Evolutionary conservation across 257 asterid genomes (phyloP).

Genomic region (Solanum corneliomulleri): DNA sequence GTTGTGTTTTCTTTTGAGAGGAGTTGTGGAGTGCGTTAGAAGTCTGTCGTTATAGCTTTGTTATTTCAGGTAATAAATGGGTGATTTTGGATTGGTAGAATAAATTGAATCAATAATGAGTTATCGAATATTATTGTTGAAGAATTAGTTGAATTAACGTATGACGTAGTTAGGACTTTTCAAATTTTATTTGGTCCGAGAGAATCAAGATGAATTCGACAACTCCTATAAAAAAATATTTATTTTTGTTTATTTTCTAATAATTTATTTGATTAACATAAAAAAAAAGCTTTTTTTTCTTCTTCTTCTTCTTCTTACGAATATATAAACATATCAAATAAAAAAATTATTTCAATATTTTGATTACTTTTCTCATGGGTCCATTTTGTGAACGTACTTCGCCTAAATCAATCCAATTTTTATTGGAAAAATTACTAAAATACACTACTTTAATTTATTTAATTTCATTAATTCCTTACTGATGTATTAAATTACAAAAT

Average conservation of each 20-base stretch:
- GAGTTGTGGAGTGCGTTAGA: too few relatives aligned
- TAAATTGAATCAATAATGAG: background rate
- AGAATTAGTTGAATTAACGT: background rate
- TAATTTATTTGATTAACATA: background rate
- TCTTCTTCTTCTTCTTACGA: too few relatives aligned
- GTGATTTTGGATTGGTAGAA: fast-evolving
- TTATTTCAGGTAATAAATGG: fast-evolving
- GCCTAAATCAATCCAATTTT: background rate
- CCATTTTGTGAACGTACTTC: background rate
- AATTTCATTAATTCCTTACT: too few relatives aligned
- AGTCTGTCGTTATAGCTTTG: too few relatives aligned
- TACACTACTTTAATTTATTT: too few relatives aligned
- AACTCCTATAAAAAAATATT: background rate
- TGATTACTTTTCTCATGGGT: background rate
- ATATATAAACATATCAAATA: background rate
- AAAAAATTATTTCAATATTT: background rate
- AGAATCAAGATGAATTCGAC: background rate
- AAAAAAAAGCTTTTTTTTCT: too few relatives aligned
- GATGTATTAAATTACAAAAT: too few relatives aligned
- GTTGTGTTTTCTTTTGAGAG: too few relatives aligned
- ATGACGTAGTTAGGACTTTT: too few relatives aligned
- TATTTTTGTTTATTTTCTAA: background rate
- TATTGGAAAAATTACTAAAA: too few relatives aligned
- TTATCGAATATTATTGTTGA: background rate
- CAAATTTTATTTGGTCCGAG: too few relatives aligned